Conservation (phyloP, 2,329 filamentous ascomycete genomes). For the Trichoderma arundinaceum region DNA sequence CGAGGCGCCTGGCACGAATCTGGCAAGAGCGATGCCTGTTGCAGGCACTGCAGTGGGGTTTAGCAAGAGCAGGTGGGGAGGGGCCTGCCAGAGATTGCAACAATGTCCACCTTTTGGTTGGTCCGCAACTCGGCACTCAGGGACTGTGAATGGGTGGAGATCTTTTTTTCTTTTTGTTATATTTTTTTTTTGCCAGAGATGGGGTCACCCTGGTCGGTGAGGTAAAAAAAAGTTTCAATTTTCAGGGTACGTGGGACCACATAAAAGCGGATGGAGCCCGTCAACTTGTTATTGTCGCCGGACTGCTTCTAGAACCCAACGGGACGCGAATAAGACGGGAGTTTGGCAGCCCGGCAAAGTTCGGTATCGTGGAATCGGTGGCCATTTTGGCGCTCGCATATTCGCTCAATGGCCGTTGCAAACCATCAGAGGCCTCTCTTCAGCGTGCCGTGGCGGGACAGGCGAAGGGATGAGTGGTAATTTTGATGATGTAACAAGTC, state of each 20-base stretch:
- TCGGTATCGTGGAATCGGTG: neutral
- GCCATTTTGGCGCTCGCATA: neutral
- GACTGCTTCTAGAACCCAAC: constrained; percentile 28
- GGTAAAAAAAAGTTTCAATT: constrained; percentile 10
- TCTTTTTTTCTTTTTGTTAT: constrained; percentile 12
- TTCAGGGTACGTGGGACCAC: constrained; percentile 20
- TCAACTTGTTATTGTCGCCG: neutral
- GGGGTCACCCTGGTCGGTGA: constrained; percentile 18
- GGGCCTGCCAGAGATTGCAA: constrained; percentile 8
- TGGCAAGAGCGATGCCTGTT: constrained; percentile 26
- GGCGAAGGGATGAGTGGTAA: neutral
- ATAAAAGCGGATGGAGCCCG: constrained; percentile 11
- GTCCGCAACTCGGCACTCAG: constrained; percentile 27
- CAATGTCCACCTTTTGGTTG: constrained; percentile 20
- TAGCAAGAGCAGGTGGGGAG: constrained; percentile 21
- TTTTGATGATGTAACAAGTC: neutral
- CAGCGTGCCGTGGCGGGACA: too few relatives aligned
- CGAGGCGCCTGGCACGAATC: constrained; percentile 10
- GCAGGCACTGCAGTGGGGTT: constrained; percentile 5
- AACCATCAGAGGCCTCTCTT: too few relatives aligned
- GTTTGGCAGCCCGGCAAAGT: neutral
- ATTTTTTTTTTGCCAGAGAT: neutral
- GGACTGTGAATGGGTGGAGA: constrained; percentile 8
- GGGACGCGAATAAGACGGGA: constrained; percentile 14
- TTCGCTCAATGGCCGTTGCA: neutral